Conservation (phyloP, 805 yeast species). For the baker's yeast (Saccharomyces cerevisiae) region DNA sequence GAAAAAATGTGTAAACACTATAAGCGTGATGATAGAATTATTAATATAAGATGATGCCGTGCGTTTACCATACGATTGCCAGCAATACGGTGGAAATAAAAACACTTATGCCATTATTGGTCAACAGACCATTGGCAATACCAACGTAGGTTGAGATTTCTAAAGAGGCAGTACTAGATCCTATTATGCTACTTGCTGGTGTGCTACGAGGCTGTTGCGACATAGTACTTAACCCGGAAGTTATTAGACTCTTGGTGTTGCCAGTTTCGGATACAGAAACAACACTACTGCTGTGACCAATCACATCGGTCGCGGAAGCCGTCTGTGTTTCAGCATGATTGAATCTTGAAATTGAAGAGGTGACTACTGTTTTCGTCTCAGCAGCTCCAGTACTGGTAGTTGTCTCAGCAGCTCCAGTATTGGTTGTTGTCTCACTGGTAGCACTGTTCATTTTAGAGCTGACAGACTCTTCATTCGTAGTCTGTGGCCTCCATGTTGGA, state of each 20-base stretch:
- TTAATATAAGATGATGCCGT: conserved; percentile 9
- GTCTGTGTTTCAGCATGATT: conserved; percentile 24
- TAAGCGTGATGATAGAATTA: conserved; percentile 15
- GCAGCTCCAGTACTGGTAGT: conserved; percentile 1
- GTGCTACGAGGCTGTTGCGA: conserved; percentile 7
- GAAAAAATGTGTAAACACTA: too few relatives aligned
- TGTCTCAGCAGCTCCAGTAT: conserved; percentile 4
- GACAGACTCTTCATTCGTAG: conserved; percentile 15
- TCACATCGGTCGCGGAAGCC: conserved; percentile 16
- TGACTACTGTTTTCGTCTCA: conserved; percentile 24
- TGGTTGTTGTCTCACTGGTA: conserved; percentile 5
- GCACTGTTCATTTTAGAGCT: conserved; percentile 13
- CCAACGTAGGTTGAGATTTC: conserved; percentile 14
- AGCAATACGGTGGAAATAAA: conserved; percentile 8
- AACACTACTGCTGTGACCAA: conserved; percentile 12
- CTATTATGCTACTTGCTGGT: conserved; percentile 20
- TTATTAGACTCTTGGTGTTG: conserved; percentile 9
- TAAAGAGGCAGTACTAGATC: conserved; percentile 9
- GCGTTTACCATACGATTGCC: neutral
- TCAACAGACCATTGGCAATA: conserved; percentile 5
- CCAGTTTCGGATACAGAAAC: conserved; percentile 22
- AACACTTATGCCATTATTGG: conserved; percentile 10
- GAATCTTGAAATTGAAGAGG: conserved; percentile 3
- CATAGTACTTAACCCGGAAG: conserved; percentile 5
- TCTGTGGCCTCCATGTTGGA: conserved; percentile 24